Percentiles rank a stretch among this genome's conserved stretches.
Evolutionary conservation across 1,139 yeast genomes (phyloP).

Genomic region (Blastobotrys ciferrii): DNA sequence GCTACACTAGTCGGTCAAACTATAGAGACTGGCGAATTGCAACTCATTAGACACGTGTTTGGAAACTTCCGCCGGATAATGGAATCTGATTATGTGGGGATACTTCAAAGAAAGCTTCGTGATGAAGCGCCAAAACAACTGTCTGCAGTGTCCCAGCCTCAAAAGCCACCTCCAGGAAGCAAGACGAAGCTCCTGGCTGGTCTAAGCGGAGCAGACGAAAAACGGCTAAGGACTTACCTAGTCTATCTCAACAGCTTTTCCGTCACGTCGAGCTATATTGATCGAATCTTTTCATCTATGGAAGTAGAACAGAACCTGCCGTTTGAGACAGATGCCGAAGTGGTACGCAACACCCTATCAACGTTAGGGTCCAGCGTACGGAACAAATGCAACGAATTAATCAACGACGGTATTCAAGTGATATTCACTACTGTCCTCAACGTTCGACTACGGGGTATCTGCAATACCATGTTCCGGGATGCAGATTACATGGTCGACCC

Average conservation of each 20-base stretch:
- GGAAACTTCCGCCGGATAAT: slow-evolving; percentile 46
- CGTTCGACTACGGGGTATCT: slow-evolving; percentile 46
- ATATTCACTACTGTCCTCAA: slow-evolving; percentile 60
- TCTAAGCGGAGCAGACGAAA: slow-evolving; percentile 37
- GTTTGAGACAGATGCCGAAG: slow-evolving; percentile 52
- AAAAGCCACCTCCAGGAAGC: slow-evolving; percentile 7
- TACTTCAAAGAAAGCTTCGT: slow-evolving; percentile 51
- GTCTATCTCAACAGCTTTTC: slow-evolving; percentile 62
- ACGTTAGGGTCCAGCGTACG: slow-evolving; percentile 37
- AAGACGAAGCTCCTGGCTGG: slow-evolving; percentile 22
- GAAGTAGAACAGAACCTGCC: slow-evolving; percentile 48
- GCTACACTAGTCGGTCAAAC: slow-evolving; percentile 62
- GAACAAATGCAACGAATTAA: slow-evolving; percentile 45
- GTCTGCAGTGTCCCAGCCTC: slow-evolving; percentile 13
- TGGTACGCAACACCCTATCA: slow-evolving; percentile 44
- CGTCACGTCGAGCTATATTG: slow-evolving; percentile 54
- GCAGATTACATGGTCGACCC: slow-evolving; percentile 45
- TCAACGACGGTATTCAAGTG: slow-evolving; percentile 53
- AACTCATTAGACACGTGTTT: slow-evolving; percentile 53
- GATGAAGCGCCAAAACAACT: slow-evolving; percentile 43
- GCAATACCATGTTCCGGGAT: slow-evolving; percentile 57
- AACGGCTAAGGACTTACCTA: slow-evolving; percentile 47
- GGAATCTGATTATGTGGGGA: slow-evolving; percentile 47
- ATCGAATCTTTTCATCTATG: slow-evolving; percentile 46
- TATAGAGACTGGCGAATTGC: slow-evolving; percentile 58